Evolutionary conservation across 2,329 filamentous ascomycete genomes (phyloP).

Genomic region (Penicillium verrucosum): DNA sequence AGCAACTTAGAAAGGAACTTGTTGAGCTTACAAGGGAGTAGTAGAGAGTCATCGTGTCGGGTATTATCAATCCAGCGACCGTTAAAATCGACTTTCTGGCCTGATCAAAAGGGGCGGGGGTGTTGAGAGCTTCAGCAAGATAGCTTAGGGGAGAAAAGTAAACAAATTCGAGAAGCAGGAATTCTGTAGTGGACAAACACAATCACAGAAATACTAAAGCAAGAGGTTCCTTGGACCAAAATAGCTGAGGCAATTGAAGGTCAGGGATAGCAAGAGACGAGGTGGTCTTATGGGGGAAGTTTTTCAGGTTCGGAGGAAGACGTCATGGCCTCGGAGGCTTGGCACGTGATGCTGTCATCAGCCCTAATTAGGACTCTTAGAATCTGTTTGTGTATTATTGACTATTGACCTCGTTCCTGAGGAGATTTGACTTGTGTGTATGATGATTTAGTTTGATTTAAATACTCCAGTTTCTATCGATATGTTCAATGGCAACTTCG

Average conservation of each 20-base stretch:
- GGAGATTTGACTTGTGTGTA: not conserved
- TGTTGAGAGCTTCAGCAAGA: conserved; percentile 14
- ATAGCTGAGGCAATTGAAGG: conserved; percentile 39
- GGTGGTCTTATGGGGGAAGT: conserved; percentile 64
- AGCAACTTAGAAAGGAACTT: not conserved
- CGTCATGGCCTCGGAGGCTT: conserved; percentile 27
- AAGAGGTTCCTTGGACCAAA: conserved; percentile 4
- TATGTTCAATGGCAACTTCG: not conserved
- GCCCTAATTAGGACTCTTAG: not conserved
- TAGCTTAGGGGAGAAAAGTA: conserved; percentile 10
- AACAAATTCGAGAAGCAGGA: conserved; percentile 13
- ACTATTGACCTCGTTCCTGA: not conserved
- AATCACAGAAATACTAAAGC: not conserved
- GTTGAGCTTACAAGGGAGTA: conserved; percentile 59
- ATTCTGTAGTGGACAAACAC: not conserved
- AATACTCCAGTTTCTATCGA: not conserved
- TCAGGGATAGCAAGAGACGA: conserved; percentile 42
- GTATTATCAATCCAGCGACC: not conserved
- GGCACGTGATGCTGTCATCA: conserved; percentile 21
- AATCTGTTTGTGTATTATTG: not conserved
- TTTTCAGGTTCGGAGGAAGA: conserved; percentile 27
- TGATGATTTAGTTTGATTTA: not conserved
- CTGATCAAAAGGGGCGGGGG: conserved; percentile 20
- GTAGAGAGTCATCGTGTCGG: conserved; percentile 64
- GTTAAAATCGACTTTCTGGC: conserved; percentile 7